phyloP scores from a whole-genome alignment of 1,284 basidiomycete genomes.

The Microbotryum lychnidis-dioicae region DNA sequence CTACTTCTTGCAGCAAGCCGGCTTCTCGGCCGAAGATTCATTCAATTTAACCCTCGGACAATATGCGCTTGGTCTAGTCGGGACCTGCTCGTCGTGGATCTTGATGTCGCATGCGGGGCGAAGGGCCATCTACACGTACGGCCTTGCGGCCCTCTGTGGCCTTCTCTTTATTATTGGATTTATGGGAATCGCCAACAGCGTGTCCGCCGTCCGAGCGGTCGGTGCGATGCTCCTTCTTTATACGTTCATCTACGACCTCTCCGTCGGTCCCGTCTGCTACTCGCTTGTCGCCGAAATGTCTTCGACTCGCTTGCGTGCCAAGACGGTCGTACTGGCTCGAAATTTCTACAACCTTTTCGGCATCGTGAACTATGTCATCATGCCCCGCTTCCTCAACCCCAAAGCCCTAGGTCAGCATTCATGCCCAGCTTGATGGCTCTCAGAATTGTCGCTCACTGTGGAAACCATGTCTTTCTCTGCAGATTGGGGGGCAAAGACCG shows the following conservation, averaged over 20 bases:
- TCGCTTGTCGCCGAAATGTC: constrained; percentile 45
- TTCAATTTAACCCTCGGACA: constrained; percentile 43
- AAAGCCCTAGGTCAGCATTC: too few species aligned
- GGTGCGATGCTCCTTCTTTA: constrained; percentile 44
- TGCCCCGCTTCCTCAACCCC: too few species aligned
- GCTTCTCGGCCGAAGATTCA: constrained; percentile 39
- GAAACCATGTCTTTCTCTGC: too few species aligned
- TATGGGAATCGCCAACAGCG: constrained; percentile 39
- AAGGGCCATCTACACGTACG: constrained; percentile 45
- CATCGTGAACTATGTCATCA: too few species aligned
- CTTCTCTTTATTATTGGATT: constrained; percentile 47
- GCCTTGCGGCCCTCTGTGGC: constrained; percentile 43
- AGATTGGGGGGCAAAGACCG: constrained; percentile 12
- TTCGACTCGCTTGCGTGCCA: constrained; percentile 36
- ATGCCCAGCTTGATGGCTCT: constrained; percentile 34
- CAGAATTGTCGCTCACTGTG: too few species aligned
- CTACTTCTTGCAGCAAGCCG: constrained; percentile 44
- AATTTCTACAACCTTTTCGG: too few species aligned
- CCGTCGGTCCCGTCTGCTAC: constrained; percentile 43
- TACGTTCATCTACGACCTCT: constrained; percentile 42
- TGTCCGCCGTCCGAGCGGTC: constrained; percentile 38
- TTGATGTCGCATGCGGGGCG: constrained; percentile 43
- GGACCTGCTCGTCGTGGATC: constrained; percentile 43
- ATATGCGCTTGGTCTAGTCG: constrained; percentile 40
- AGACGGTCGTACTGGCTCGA: too few species aligned